These are phyloP conservation scores for Vaccinium darrowii DNA, from an alignment of 148 eudicot genomes.

Conservation along the genomic window DNA sequence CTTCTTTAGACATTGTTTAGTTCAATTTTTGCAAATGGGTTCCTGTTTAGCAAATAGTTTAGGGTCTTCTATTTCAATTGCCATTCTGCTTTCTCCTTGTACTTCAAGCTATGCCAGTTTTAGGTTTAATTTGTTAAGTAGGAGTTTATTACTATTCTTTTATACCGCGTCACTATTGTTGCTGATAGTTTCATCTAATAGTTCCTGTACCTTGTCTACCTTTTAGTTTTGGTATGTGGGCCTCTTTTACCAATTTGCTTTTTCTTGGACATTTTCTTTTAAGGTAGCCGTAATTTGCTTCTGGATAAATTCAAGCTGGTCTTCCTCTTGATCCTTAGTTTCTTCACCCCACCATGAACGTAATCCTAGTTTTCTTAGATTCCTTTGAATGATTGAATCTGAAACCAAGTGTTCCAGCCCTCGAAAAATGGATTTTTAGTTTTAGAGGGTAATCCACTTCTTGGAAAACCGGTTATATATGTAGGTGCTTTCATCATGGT, in stretches of 20 bases:
- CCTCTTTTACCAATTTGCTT: not conserved
- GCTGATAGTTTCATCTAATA: constrained; percentile 9
- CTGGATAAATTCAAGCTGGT: not conserved
- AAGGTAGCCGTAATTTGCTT: not conserved
- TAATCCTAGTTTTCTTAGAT: not conserved
- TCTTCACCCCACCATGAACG: not conserved
- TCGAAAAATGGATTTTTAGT: not conserved
- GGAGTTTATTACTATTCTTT: not conserved
- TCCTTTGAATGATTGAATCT: not conserved
- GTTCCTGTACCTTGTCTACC: not conserved
- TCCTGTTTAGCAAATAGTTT: not conserved
- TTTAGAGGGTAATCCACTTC: not conserved
- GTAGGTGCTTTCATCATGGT: not conserved
- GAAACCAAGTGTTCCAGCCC: not conserved
- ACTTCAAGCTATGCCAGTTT: not conserved
- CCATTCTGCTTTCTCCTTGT: not conserved
- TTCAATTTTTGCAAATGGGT: constrained; percentile 7
- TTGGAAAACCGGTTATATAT: not conserved
- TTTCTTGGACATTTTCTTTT: not conserved
- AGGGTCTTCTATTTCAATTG: not conserved
- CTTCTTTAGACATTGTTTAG: not conserved
- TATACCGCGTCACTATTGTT: not conserved
- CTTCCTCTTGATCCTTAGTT: constrained; percentile 2
- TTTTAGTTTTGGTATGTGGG: not conserved
- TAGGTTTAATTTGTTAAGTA: not conserved